phyloP scores from a whole-genome alignment of 768 basidiomycete species.

The Mrakia frigida region DNA sequence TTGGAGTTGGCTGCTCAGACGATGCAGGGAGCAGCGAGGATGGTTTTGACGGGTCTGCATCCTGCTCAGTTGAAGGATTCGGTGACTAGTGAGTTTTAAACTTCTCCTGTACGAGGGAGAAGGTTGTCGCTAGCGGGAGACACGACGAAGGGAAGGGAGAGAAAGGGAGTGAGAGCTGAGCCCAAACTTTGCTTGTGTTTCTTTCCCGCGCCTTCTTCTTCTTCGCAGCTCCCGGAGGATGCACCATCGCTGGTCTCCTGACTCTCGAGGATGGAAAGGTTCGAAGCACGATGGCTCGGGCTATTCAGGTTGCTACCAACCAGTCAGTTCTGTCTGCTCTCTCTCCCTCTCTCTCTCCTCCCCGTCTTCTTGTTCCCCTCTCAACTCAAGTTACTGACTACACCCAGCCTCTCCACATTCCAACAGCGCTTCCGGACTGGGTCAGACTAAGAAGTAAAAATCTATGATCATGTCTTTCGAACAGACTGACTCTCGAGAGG shows the following conservation, averaged over 20 bases:
- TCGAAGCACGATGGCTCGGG: slow-evolving; percentile 87
- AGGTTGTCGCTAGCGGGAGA: too few species aligned
- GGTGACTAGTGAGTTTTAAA: slow-evolving; percentile 72
- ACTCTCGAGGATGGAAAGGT: slow-evolving; percentile 91
- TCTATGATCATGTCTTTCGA: too few species aligned
- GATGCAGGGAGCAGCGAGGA: slow-evolving; percentile 90
- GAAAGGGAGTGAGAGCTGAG: neutral
- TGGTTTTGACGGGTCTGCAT: slow-evolving; percentile 82
- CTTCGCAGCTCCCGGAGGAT: slow-evolving; percentile 96
- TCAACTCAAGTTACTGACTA: too few species aligned
- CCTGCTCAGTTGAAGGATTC: slow-evolving; percentile 96
- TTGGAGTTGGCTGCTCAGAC: slow-evolving; percentile 93
- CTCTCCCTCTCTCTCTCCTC: too few species aligned
- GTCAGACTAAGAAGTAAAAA: too few species aligned
- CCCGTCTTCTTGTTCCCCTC: too few species aligned
- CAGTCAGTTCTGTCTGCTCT: slow-evolving; percentile 43
- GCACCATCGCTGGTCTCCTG: slow-evolving; percentile 94
- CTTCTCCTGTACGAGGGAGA: neutral
- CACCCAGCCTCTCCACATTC: too few species aligned
- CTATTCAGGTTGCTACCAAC: slow-evolving; percentile 88
- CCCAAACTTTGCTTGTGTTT: slow-evolving; percentile 12
- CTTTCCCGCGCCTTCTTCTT: neutral
- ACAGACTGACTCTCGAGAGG: too few species aligned
- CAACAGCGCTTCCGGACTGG: too few species aligned
- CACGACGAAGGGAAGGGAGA: too few species aligned